Base-by-base conservation (phyloP, 495 filamentous ascomycete species). In the Aeminium ludgeri region DNA sequence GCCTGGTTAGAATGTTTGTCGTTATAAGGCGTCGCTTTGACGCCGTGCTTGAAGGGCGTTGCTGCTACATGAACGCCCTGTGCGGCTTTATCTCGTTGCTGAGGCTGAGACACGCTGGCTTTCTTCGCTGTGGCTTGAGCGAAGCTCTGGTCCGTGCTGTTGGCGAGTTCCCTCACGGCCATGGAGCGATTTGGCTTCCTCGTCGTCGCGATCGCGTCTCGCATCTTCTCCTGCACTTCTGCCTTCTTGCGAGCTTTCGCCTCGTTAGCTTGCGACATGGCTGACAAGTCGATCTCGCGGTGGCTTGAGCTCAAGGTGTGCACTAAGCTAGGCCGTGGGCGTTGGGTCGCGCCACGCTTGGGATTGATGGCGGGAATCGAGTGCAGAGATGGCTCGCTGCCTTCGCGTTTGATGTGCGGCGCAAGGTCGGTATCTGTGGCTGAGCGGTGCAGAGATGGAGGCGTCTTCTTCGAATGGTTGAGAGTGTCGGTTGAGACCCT, bases 131-230 rank as follows among this genome's bases (percentile, higher is more conserved):
- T 44, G n/a, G 62, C 37, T 39, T 61, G 62, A 42, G 42, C 47
- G 25, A 45, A 45, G 28, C 80, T 68, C 51, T 70, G 74, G 45
- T 81, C 78, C 8, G 73, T 73, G 38, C 72, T 75, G 3, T 87
- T 75, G 6, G 71, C 78, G 30, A 84, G 64, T 36, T 78, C 76
- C 48, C 76, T 75, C 10, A 74, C 76, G 10, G 81, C 83, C 31
- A 87, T 63, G 5, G 77, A 69, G 41, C 89, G 70, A 53, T 95
- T 93, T 4, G 89, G 89, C 57, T 78, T 92, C 50, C 85, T 82
- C 20, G 96, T 63, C 1, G 81, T 67, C 10, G 71, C 64, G 43
- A 96, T 95, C 10, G 87, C 89, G 27, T 80, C 74, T 51, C 80
- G 74, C 19, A 95, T 65, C 53, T 94, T 82, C 43, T 77, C 76